Evolutionary conservation across 768 basidiomycete genomes (phyloP), one percentile per base, ranked within the genome.

Genomic region (Pilatotrama ljubarskyi): DNA sequence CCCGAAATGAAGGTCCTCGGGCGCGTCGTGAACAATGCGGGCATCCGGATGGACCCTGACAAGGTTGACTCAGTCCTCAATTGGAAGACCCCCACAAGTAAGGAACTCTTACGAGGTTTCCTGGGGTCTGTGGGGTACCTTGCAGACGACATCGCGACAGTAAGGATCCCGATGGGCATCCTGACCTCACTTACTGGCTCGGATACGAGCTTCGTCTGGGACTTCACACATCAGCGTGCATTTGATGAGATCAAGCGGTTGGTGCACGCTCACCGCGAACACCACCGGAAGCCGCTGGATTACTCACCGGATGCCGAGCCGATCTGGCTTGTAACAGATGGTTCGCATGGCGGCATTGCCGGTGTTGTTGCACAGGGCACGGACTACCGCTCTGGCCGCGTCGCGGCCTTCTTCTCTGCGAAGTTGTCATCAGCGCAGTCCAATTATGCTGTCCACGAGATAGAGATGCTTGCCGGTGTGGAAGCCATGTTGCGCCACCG

Each of bases 21-120:
- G 20, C 22, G 43, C 43, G 58, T 78, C 0, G 55, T 82, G 2
- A 68, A 72, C 17, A 66, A 75, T 20, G 17, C 72, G 0, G 77
- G 79, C 0, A 78, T 82, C 25, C 42, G 48, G 0, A 79, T 80
- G 75, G 77, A 81, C 40, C 76, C 76, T 0, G 62, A 74, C 15
- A 82, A 81, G 48, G 77, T 82, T 0, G 74, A 78, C 26, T 44
- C 56, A 0, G 66, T 81, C 0, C 0, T 68, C 0, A 71, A 72
- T 24, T 69, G 70, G 70, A 70, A 70, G 58, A 49, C 48, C 5
- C 70, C 70, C 1, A 66, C 64, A 0, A 76, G 72, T 22, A 64
- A 68, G 0, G 74, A 73, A 20, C 63, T 74, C n/a, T 57, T 79
- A 0, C 51, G 64, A 0, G 72, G 73, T 0, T 80, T 80, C 48